Evolutionary conservation across 164 flowering plant species (phyloP).

Genomic region (Aristolochia fimbriata): DNA sequence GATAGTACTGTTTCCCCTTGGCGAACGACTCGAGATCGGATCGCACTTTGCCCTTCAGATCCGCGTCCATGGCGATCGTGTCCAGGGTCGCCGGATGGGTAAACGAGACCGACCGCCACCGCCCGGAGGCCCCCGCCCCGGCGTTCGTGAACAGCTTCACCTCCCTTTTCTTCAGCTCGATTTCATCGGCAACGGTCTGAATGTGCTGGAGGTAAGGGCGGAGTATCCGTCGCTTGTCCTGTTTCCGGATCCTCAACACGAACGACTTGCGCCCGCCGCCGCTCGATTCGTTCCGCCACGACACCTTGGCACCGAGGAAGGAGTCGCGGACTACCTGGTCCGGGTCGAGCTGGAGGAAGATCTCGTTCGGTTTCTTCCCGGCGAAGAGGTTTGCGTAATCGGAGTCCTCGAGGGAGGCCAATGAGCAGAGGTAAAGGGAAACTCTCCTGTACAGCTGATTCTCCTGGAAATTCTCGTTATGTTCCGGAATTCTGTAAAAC

Average conservation of each 20-base stretch:
- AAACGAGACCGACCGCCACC: conserved; percentile 71
- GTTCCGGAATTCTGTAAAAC: conserved; percentile 49
- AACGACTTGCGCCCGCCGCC: conserved; percentile 14
- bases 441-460: conserved; percentile 52
- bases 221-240: conserved; percentile 50
- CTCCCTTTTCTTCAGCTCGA: conserved; percentile 37
- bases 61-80: conserved; percentile 60
- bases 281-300: conserved; percentile 35
- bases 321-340: conserved; percentile 40
- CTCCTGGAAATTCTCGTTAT: conserved; percentile 40
- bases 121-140: conserved; percentile 11
- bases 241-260: conserved; percentile 39
- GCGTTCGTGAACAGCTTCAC: conserved; percentile 34
- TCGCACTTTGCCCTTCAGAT: conserved; percentile 51
- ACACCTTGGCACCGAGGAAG: conserved; percentile 45
- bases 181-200: conserved; percentile 45
- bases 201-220: conserved; percentile 72
- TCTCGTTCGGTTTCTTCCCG: conserved; percentile 44
- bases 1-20: conserved; percentile 66
- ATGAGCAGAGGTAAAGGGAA: conserved; percentile 40
- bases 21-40: conserved; percentile 63
- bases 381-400: conserved; percentile 54
- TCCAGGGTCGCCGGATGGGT: conserved; percentile 69
- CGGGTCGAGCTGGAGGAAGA: conserved; percentile 38
- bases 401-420: conserved; percentile 54